Conservation (phyloP, 306 rosid species). For the Cajanus cajan region DNA sequence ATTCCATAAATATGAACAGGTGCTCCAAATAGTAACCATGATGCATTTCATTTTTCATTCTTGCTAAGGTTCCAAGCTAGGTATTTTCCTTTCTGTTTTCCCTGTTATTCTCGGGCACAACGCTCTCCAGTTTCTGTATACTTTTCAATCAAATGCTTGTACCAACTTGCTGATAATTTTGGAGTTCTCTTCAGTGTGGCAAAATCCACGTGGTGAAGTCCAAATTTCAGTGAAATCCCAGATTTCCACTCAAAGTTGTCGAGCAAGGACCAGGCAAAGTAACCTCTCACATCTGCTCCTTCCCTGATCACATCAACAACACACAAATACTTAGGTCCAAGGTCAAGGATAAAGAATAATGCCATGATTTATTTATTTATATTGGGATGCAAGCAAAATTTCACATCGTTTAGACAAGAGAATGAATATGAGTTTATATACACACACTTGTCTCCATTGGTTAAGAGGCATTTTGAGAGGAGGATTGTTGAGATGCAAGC, state of each 20-base stretch:
- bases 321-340: neutral
- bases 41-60: no score
- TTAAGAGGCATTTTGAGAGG: no score
- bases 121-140: constrained; percentile 15
- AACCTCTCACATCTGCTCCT: constrained; percentile 73
- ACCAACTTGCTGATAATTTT: constrained; percentile 60
- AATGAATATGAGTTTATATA: no score
- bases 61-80: constrained; percentile 7
- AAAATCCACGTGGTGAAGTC: constrained; percentile 50
- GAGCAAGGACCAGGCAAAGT: constrained; percentile 68
- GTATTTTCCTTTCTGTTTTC: neutral
- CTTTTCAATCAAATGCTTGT: constrained; percentile 45
- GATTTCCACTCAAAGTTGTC: constrained; percentile 61
- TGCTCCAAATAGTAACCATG: no score
- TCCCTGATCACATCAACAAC: constrained; percentile 34
- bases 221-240: constrained; percentile 49
- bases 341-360: neutral
- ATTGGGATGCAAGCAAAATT: no score
- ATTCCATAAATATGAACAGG: no score
- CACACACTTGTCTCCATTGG: no score
- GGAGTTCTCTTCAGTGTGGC: constrained; percentile 55
- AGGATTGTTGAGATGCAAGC: no score
- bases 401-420: no score
- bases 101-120: neutral
- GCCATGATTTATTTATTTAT: neutral